A percentile compares a stretch with the other conserved stretches of the same genome.
Evolutionary conservation across 108 stramenopile genomes (phyloP).

Genomic region (Epithemia pelagica): DNA sequence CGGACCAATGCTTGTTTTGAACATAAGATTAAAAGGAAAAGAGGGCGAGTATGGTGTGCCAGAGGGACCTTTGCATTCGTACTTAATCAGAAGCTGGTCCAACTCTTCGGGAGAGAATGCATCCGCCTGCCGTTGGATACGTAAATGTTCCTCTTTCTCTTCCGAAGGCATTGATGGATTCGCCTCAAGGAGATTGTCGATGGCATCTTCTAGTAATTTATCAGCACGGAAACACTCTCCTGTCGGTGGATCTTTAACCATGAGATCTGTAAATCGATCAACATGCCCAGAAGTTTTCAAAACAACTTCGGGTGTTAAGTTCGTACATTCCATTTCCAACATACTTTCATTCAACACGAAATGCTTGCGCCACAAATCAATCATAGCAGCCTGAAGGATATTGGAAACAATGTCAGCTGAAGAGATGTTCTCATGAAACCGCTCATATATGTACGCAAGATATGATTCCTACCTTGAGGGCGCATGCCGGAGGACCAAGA

Average conservation of each 20-base stretch:
- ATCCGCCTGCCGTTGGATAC: conserved; percentile 94
- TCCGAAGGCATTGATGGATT: conserved; percentile 77
- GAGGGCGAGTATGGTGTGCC: conserved; percentile 87
- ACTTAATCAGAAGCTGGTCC: conserved; percentile 77
- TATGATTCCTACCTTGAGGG: conserved; percentile 85
- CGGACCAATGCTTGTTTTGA: conserved; percentile 99
- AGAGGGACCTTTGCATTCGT: conserved; percentile 81
- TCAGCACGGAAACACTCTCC: conserved; percentile 96
- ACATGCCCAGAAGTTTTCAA: conserved; percentile 98
- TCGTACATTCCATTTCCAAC: conserved; percentile 99
- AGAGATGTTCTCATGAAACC: not conserved
- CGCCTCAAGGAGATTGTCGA: conserved; percentile 87
- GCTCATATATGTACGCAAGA: too few species aligned
- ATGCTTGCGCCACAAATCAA: conserved; percentile 94
- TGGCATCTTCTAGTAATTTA: conserved; percentile 97
- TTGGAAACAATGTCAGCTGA: too few species aligned
- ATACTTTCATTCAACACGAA: conserved; percentile 96
- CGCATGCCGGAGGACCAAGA: conserved; percentile 96
- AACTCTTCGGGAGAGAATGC: conserved; percentile 94
- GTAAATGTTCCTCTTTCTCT: conserved; percentile 84
- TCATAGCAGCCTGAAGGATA: conserved; percentile 83
- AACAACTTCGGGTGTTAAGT: conserved; percentile 92
- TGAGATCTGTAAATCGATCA: conserved; percentile 99
- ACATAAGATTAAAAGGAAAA: conserved; percentile 99
- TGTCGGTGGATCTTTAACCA: conserved; percentile 89